Base-by-base conservation (phyloP, 2,329 filamentous ascomycete genomes). In the Lasiodiplodia gonubiensis region DNA sequence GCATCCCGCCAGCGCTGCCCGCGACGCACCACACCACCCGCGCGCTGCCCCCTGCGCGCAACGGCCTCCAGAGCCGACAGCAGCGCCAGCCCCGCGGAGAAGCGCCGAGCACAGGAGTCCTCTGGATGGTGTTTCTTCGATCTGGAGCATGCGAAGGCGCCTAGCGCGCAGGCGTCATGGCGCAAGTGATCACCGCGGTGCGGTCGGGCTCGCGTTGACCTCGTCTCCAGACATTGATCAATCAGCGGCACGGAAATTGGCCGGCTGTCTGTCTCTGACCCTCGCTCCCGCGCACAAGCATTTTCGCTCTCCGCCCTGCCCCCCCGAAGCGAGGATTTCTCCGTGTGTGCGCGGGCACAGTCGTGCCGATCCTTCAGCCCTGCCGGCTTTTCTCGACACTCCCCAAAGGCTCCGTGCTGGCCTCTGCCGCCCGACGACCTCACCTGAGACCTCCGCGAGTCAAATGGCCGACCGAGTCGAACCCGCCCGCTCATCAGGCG, bases 201-300 rank as follows among this genome's bases (percentile, higher is more conserved):
- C 54, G 11, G 39, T 54, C 27, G 27, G 52, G 16, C 52, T 54
- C 52, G 49, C 49, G 23, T 52, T 25, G 49, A 30, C 14, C 57
- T 61, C 57, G 46, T 61, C 57, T 61, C 57, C 39, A 61, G 37
- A 49, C 39, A 61, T 61, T 59, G 55, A 46, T 59, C 55, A 59
- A 59, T 59, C 55, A 46, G 55, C 55, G 42, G 23, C 23, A 23
- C 55, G 37, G 55, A 59, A 46, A 46, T 59, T 59, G 12, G 35
- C 37, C 55, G 57, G 30, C 42, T 48, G 39, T 48, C 39, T 48
- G 33, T 49, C 57, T 48, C 37, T 49, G 57, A 49, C 57, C n/a
- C 39, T 61, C 39, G 57, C 57, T 60, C 57, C 57, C 57, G 57
- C 57, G 57, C 57, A 60, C 57, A 60, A 61, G 57, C 57, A 61